Evolutionary conservation across 1,284 basidiomycete genomes (phyloP), one percentile per base, ranked within the genome.

Genomic region (Moniliella sp.): DNA sequence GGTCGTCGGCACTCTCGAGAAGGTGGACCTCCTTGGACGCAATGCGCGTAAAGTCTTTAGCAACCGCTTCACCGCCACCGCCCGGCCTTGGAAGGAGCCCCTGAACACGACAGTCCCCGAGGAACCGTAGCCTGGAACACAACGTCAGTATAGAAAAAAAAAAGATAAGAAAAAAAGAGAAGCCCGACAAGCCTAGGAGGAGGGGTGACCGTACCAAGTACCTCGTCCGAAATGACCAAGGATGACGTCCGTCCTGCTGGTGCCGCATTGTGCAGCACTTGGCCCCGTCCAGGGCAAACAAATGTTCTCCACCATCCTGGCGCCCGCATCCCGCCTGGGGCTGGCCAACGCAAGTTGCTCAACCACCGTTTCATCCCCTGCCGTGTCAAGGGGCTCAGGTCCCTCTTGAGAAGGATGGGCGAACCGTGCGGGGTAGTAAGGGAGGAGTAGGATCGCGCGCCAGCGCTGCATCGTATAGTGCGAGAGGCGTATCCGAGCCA

Each of bases 31-130:
- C 91, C 35, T 88, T 79, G 5, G 77, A 73, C 1, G 88, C 86
- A 18, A 97, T 73, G 0, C 82, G 84, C 30, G 91, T 82, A 57
- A 94, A 97, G 61, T 94, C 86, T 77, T 77, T 15, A 97, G 69
- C 9, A 97, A 70, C 0, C 91, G 78, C 63, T 97, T 97, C 41
- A 97, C 86, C 4, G 88, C 88, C 1, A 97, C 88, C 0, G 84
- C 79, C 32, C 91, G 74, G 1, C 83, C 84, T 64, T 94, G 88
- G 32, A 94, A 74, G 3, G 81, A 80, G 3, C 91, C 88, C 53
- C 77, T 74, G 62, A 76, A 82, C 0, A 94, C 86, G 17, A 94
- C 79, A 0, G 88, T 94, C 3, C 88, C 88, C 46, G 91, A 84
- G 0, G 86, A 94, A 3, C 88, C 88, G 50, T 81, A 86, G 2